Conservation (phyloP, 495 filamentous ascomycete species). For the Pseudomonodictys pantanalensis region DNA sequence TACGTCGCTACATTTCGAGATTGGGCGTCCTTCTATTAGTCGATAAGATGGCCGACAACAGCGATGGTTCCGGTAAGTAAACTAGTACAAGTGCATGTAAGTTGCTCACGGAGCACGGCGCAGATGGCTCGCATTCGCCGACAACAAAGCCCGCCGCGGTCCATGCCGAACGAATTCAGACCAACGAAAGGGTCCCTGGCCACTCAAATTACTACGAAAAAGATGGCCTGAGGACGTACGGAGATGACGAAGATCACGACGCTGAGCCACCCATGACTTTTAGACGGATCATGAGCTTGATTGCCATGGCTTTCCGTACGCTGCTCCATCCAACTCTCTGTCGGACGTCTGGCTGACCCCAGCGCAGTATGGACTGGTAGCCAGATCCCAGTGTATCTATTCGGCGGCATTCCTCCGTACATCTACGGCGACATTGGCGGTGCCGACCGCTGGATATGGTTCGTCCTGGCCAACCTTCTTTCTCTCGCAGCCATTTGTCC, state of each 20-base stretch:
- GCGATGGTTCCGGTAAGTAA: background rate
- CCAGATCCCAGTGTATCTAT: slow-evolving; percentile 39
- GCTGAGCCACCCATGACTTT: background rate
- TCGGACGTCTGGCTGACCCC: background rate
- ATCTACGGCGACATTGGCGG: slow-evolving; percentile 67
- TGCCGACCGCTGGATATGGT: slow-evolving; percentile 67
- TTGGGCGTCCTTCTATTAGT: background rate
- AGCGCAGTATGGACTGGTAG: background rate
- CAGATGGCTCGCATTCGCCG: background rate
- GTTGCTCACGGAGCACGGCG: background rate
- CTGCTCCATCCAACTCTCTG: background rate
- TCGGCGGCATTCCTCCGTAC: slow-evolving; percentile 56
- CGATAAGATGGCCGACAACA: background rate
- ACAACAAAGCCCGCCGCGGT: background rate
- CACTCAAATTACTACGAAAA: slow-evolving; percentile 51
- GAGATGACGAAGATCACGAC: slow-evolving; percentile 38
- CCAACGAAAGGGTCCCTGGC: slow-evolving; percentile 37
- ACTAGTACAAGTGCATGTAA: background rate
- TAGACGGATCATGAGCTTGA: background rate
- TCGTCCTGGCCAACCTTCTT: slow-evolving; percentile 66
- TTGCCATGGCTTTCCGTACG: background rate
- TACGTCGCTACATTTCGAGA: background rate
- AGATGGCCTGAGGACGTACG: slow-evolving; percentile 50
- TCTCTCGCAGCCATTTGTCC: slow-evolving; percentile 66
- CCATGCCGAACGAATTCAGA: slow-evolving; percentile 11